Base-by-base conservation (phyloP, 2,329 filamentous ascomycete genomes). In the Calonectria pteridis region DNA sequence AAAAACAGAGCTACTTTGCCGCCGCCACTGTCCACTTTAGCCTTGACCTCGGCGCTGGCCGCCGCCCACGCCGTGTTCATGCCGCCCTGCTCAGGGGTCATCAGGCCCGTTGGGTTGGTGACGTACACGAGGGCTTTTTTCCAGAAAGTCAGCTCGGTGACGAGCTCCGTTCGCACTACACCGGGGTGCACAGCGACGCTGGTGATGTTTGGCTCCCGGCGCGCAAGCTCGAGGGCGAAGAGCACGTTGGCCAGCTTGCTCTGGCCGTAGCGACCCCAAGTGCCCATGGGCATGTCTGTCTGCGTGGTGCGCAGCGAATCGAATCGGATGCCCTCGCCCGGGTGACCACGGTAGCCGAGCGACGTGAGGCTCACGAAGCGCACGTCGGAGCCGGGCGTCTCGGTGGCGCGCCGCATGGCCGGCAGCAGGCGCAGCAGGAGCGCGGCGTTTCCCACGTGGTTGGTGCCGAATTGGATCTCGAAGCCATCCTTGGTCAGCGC, bases 161-260 rank as follows among this genome's bases (percentile, higher is more conserved):
- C 74, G 29, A 84, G 76, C 29, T 75, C 75, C 3, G 84, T 85
- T 18, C 75, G 70, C 3, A 84, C 81, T 7, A 85, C 79, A 2
- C 89, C 89, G 0, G 89, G 89, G 69, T 91, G 89, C 0, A 91
- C 77, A 0, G 86, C 84, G 13, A 90, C 83, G 28, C 85, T 84
- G 28, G 82, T 84, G 2, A 89, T 82, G 23, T 83, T 76, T 0
- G 86, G 86, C 68, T 86, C 83, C 1, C 85, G 84, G 9, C 85
- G 83, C 4, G 86, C 86, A 6, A 90, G 75, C 74, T 88, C 86
- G 0, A 83, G 77, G 3, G 87, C 86, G 59, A 87, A 86, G 6
- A 88, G 78, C 33, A 89, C 84, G 67, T 88, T 89, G 3, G 87
- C 88, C 0, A 87, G 84, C 77, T 90, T 90, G 72, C 86, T 87